Conservation (phyloP, 345 rosid genomes). For the Corchorus olitorius region DNA sequence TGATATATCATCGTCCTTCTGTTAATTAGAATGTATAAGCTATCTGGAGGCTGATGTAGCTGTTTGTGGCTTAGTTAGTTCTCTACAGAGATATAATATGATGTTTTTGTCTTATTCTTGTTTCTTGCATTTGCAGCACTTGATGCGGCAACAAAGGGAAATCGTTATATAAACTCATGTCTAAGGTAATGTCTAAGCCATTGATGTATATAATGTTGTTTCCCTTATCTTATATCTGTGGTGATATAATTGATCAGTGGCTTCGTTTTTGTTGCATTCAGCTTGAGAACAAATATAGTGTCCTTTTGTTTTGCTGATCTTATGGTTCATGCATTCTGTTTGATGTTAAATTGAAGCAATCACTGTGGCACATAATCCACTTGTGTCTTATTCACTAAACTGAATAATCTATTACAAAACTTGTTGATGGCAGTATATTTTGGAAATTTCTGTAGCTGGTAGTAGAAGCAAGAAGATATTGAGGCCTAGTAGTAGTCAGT, state of each 20-base stretch:
- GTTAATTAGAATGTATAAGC: background rate
- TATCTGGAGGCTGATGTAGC: background rate
- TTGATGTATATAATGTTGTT: background rate
- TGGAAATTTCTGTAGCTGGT: background rate
- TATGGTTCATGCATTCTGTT: background rate
- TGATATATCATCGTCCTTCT: background rate
- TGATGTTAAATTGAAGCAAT: background rate
- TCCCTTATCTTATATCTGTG: background rate
- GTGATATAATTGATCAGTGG: background rate
- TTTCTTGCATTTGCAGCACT: constrained; percentile 48
- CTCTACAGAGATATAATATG: background rate
- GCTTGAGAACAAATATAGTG: background rate
- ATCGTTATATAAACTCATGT: constrained; percentile 87
- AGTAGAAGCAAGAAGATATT: background rate
- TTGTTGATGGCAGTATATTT: background rate
- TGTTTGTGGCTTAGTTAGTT: constrained; percentile 6
- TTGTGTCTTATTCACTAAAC: background rate
- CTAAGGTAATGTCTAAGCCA: constrained; percentile 54
- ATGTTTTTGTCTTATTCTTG: constrained; percentile 12
- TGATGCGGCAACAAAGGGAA: constrained; percentile 91
- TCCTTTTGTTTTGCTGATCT: background rate
- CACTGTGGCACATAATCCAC: background rate
- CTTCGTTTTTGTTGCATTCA: background rate
- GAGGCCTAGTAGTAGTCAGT: background rate
- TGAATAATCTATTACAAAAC: background rate